phyloP scores from a whole-genome alignment of 2,329 filamentous ascomycete species.

The Phialophora chinensis region DNA sequence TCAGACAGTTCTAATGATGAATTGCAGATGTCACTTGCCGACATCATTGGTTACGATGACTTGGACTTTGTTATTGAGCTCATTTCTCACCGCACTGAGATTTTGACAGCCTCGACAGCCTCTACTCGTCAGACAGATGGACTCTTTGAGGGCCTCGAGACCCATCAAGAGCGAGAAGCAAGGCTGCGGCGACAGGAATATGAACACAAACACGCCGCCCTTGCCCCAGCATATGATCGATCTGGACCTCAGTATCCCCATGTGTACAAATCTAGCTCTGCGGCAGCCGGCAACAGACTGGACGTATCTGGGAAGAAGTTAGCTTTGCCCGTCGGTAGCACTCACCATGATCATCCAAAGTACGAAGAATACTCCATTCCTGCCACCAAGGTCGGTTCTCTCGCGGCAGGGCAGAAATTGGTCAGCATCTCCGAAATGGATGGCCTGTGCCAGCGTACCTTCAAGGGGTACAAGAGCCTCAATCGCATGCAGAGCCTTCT shows the following conservation, averaged over 20 bases:
- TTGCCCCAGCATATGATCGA: constrained; percentile 73
- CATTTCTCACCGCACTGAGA: constrained; percentile 75
- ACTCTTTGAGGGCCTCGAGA: constrained; percentile 67
- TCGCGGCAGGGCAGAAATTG: constrained; percentile 75
- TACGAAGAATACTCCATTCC: constrained; percentile 92
- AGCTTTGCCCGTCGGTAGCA: constrained; percentile 76
- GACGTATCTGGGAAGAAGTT: constrained; percentile 82
- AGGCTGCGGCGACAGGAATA: constrained; percentile 76
- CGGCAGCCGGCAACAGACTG: constrained; percentile 84
- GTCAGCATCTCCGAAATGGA: constrained; percentile 83
- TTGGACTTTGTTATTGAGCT: constrained; percentile 91
- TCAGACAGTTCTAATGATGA: constrained; percentile 78
- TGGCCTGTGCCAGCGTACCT: constrained; percentile 86
- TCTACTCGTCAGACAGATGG: constrained; percentile 50
- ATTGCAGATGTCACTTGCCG: constrained; percentile 86
- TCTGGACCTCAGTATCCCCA: constrained; percentile 84
- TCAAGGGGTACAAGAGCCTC: constrained; percentile 88
- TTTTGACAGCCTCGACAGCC: constrained; percentile 57
- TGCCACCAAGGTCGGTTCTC: constrained; percentile 75
- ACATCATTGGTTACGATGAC: constrained; percentile 91
- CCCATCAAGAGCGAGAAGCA: constrained; percentile 77
- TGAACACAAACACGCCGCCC: constrained; percentile 77
- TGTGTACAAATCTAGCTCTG: constrained; percentile 73
- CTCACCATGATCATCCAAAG: constrained; percentile 72
- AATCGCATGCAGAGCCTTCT: constrained; percentile 99